Conservation (phyloP, 2,329 filamentous ascomycete genomes). For the Neopestalotiopsis sp. region DNA sequence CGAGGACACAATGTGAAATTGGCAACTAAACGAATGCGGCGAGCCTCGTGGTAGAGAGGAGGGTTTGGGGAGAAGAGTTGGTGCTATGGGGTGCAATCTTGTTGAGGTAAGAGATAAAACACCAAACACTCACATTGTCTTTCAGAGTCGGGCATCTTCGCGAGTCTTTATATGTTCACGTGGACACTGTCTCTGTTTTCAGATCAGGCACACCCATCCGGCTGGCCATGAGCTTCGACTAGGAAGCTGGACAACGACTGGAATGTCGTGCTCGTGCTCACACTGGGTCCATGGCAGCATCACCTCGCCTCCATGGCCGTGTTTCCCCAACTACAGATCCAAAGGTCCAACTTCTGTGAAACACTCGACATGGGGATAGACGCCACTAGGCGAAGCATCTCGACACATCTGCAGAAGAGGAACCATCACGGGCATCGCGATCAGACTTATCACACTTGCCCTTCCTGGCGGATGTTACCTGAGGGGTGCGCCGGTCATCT, state of each 20-base stretch:
- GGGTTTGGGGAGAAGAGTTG: background rate
- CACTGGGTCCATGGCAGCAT: background rate
- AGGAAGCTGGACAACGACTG: conserved; percentile 11
- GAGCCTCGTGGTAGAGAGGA: background rate
- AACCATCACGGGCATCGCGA: conserved; percentile 4
- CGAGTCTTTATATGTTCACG: background rate
- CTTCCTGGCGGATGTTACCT: conserved; percentile 12
- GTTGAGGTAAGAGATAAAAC: background rate
- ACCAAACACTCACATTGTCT: background rate
- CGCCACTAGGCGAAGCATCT: conserved; percentile 4
- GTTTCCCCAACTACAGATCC: background rate
- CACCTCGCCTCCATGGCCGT: background rate
- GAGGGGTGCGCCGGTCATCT: background rate
- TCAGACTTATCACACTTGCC: conserved; percentile 16
- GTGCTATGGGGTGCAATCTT: background rate
- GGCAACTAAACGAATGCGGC: conserved; percentile 13
- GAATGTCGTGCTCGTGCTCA: conserved; percentile 11
- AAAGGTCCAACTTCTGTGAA: background rate
- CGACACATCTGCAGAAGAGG: background rate
- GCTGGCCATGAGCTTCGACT: background rate
- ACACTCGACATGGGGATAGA: conserved; percentile 6
- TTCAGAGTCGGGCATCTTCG: background rate
- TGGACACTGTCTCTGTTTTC: background rate
- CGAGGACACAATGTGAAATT: conserved; percentile 6
- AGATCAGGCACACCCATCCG: background rate